phyloP scores from a whole-genome alignment of 345 rosid genomes.

The Punica granatum region DNA sequence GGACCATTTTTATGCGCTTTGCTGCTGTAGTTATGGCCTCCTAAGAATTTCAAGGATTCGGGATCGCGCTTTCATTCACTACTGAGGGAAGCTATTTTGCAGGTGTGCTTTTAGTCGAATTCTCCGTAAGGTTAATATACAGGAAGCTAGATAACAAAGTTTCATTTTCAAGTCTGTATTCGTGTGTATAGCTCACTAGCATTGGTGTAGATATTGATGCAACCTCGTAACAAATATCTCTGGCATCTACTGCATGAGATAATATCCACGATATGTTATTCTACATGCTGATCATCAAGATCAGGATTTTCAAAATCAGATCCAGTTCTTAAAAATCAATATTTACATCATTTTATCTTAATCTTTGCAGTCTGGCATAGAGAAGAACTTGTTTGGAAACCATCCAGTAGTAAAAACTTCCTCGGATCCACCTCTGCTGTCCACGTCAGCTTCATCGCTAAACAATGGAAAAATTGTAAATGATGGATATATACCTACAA shows the following conservation, averaged over 20 bases:
- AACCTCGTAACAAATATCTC: not conserved
- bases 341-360: not conserved
- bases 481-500: constrained; percentile 10
- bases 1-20: constrained; percentile 5
- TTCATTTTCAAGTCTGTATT: not conserved
- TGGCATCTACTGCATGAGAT: not conserved
- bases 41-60: constrained; percentile 86
- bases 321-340: not conserved
- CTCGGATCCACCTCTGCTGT: constrained; percentile 61
- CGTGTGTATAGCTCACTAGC: not conserved
- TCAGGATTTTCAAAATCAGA: not conserved
- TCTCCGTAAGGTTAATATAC: not conserved
- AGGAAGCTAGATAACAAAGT: not conserved
- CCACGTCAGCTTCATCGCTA: constrained; percentile 34
- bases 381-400: constrained; percentile 77
- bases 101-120: constrained; percentile 32
- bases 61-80: constrained; percentile 80
- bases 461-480: not conserved
- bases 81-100: constrained; percentile 78
- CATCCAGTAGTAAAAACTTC: constrained; percentile 50
- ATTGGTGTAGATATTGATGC: not conserved
- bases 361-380: constrained; percentile 40
- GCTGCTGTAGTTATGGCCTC: constrained; percentile 91
- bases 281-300: not conserved
- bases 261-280: not conserved